phyloP scores from a whole-genome alignment of 129 eudicot species.

The Rutidosis leptorrhynchoides region DNA sequence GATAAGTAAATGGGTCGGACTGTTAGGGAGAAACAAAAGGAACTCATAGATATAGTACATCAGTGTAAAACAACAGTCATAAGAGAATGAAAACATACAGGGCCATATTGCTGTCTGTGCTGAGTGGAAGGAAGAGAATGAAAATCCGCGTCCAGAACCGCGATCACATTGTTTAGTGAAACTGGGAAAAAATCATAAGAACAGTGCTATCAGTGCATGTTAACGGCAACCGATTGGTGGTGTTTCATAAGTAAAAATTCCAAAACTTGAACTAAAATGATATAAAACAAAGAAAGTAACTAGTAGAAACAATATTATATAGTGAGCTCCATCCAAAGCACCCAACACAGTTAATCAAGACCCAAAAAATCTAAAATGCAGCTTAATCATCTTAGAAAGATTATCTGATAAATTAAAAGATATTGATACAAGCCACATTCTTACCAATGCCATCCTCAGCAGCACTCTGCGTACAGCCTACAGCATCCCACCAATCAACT shows the following conservation, averaged over 20 bases:
- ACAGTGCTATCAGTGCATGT: slow-evolving; percentile 14
- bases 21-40: background rate
- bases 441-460: slow-evolving; percentile 99
- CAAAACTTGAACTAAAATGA: background rate
- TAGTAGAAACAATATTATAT: background rate
- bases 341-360: background rate
- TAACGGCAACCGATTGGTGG: background rate
- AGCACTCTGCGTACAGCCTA: slow-evolving; percentile 99
- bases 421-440: slow-evolving; percentile 10
- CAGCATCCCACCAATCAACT: slow-evolving; percentile 99
- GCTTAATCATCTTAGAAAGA: background rate
- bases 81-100: slow-evolving; percentile 57
- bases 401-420: background rate
- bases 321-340: slow-evolving; percentile 6
- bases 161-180: slow-evolving; percentile 91
- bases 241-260: background rate
- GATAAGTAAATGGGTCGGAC: background rate
- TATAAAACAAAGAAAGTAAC: background rate
- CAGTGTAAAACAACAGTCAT: background rate
- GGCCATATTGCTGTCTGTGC: slow-evolving; percentile 95
- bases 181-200: slow-evolving; percentile 44
- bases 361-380: background rate
- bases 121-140: slow-evolving; percentile 96
- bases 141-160: slow-evolving; percentile 96
- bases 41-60: background rate